These are phyloP conservation scores for Rickenella mellea DNA, from an alignment of 768 basidiomycete genomes.

Conservation along the genomic window DNA sequence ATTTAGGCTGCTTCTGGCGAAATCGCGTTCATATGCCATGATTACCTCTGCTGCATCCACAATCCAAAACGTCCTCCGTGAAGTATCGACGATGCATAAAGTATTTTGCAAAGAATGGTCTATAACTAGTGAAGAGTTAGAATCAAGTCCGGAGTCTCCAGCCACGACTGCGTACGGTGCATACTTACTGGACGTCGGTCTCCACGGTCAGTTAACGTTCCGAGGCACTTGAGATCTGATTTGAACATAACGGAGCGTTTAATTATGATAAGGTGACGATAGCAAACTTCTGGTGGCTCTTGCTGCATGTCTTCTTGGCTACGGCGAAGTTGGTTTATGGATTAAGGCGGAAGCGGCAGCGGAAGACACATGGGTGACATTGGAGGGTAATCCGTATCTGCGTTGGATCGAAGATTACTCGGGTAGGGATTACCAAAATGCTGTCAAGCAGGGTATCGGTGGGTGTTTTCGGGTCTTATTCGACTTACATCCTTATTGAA, in stretches of 20 bases:
- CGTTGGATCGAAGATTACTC: slow-evolving; percentile 76
- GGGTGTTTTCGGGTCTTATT: slow-evolving; percentile 13
- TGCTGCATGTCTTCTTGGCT: slow-evolving; percentile 80
- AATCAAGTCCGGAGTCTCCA: slow-evolving; percentile 51
- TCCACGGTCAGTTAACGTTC: slow-evolving; percentile 39
- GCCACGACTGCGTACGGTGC: slow-evolving; percentile 81
- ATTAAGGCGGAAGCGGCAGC: slow-evolving; percentile 46
- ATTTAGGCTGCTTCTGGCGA: slow-evolving; percentile 57
- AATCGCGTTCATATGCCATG: slow-evolving; percentile 52
- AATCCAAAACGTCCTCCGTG: slow-evolving; percentile 53
- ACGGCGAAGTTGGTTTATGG: slow-evolving; percentile 88
- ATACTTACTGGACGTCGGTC: slow-evolving; percentile 72
- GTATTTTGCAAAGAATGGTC: slow-evolving; percentile 65
- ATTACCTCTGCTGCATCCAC: slow-evolving; percentile 58
- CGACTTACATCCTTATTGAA: background rate
- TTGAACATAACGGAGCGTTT: background rate
- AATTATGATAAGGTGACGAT: slow-evolving; percentile 44
- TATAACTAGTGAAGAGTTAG: slow-evolving; percentile 50
- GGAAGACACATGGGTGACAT: slow-evolving; percentile 41
- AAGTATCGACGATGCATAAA: slow-evolving; percentile 66
- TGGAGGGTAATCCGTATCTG: slow-evolving; percentile 66
- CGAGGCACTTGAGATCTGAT: background rate
- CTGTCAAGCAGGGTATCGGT: slow-evolving; percentile 72
- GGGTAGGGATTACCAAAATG: slow-evolving; percentile 58
- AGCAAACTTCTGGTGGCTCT: slow-evolving; percentile 71